Evolutionary conservation across 345 rosid genomes (phyloP), one percentile per base, ranked within the genome.

Genomic region (sweet orange (Citrus sinensis)): DNA sequence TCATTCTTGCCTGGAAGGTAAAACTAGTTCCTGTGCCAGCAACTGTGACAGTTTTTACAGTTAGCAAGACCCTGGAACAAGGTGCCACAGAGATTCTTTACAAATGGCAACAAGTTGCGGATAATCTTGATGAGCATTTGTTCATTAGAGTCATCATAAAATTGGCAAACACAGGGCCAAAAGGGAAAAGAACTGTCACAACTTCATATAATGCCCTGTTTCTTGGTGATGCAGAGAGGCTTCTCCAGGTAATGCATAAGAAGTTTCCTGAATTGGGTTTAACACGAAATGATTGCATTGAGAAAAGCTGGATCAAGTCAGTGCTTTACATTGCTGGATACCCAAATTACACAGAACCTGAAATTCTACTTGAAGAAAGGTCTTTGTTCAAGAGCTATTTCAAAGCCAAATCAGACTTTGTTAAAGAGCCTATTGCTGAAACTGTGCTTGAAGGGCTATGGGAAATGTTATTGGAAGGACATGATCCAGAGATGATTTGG

Each of bases 81-180:
- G 77, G 76, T 24, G 80, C 49, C 13, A 71, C 76, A 6, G 11
- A 76, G 7, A 7, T 81, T 4, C 59, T 81, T 4, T 30, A 71
- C n/a, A 70, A 46, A 42, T 81, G 80, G 80, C 83, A 81, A 40
- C 61, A 55, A 70, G 58, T 81, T 40, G 80, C 77, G 2, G 27
- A 63, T 30, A 72, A 76, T 22, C 63, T 72, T 16, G 59, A 65
- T 34, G 69, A 65, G 46, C 13, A 65, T 65, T 40, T 65, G 25
- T 65, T 65, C 24, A 65, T 65, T 20, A 81, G 80, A 13, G 73
- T 64, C 14, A 6, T 76, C 61, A 25, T 76, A 17, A 29, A 37
- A 27, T 19, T 9, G 27, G 77, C 34, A 8, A 62, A 69, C 5
- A 4, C 55, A 16, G 59, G 30, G n/a, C 40, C 49, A 70, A 30